phyloP scores from a whole-genome alignment of 1,139 yeast genomes.

The Kodamaea sp. region DNA sequence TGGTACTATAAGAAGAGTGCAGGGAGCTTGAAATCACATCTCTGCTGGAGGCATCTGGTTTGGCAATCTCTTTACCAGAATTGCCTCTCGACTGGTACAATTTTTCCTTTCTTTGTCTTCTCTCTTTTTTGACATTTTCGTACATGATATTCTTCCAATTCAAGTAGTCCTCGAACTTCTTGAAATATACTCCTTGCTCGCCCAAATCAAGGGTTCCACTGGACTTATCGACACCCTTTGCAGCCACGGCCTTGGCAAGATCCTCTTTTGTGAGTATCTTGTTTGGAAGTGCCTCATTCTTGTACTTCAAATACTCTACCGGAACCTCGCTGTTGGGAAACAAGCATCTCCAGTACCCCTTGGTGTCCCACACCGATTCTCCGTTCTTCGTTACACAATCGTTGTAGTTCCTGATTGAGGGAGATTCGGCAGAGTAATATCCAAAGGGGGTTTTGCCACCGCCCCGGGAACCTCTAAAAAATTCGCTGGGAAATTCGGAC shows the following conservation, averaged over 20 bases:
- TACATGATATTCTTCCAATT: constrained; percentile 67
- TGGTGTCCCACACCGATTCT: constrained; percentile 71
- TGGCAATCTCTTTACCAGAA: neutral
- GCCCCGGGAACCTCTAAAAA: constrained; percentile 5
- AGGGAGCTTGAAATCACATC: constrained; percentile 52
- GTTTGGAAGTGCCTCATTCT: constrained; percentile 25
- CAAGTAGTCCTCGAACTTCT: constrained; percentile 62
- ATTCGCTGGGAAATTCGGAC: neutral
- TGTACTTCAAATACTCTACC: constrained; percentile 30
- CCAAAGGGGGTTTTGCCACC: constrained; percentile 44
- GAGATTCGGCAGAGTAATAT: constrained; percentile 58
- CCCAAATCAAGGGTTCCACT: constrained; percentile 39
- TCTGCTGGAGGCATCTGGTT: neutral
- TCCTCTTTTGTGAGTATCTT: constrained; percentile 55
- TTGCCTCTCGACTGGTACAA: neutral
- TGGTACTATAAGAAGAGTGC: constrained; percentile 44
- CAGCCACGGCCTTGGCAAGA: constrained; percentile 28
- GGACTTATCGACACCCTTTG: constrained; percentile 10
- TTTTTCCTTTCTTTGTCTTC: constrained; percentile 16
- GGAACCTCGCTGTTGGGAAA: constrained; percentile 62
- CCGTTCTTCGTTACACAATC: constrained; percentile 68
- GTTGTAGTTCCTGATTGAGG: constrained; percentile 59
- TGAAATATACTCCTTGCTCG: constrained; percentile 48
- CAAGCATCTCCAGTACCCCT: constrained; percentile 86
- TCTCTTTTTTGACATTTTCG: constrained; percentile 36